Percentiles rank a stretch among this genome's conserved stretches.
phyloP scores from a whole-genome alignment of 352 stramenopile species.

The Pythium sukuiense region DNA sequence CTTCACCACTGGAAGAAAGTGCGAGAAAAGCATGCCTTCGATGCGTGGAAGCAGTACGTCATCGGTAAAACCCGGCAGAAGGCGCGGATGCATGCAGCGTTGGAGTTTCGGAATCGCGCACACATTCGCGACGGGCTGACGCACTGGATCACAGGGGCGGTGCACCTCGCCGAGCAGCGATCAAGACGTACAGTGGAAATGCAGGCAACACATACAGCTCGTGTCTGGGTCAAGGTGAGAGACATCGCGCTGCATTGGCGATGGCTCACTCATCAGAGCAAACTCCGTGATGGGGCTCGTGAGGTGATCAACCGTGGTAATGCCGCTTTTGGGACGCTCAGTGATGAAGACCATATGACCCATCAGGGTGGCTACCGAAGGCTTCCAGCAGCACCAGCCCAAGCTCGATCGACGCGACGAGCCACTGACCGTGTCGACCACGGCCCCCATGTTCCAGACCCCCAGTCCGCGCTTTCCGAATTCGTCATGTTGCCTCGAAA shows the following conservation, averaged over 20 bases:
- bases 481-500: slow-evolving; percentile 38
- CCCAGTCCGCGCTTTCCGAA: slow-evolving; percentile 20
- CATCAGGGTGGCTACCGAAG: not conserved
- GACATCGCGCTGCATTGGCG: slow-evolving; percentile 31
- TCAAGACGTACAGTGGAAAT: slow-evolving; percentile 23
- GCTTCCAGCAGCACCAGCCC: not conserved
- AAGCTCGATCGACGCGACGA: not conserved
- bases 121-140: slow-evolving; percentile 46
- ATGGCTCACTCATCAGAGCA: slow-evolving; percentile 23
- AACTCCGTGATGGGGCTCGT: not conserved
- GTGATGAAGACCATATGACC: not conserved
- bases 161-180: slow-evolving; percentile 40
- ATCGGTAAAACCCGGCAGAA: slow-evolving; percentile 33
- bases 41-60: slow-evolving; percentile 40
- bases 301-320: not conserved
- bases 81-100: slow-evolving; percentile 42
- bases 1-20: slow-evolving; percentile 60
- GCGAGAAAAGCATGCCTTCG: slow-evolving; percentile 34
- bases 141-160: slow-evolving; percentile 47
- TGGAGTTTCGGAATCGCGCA: slow-evolving; percentile 50
- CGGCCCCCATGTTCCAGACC: not conserved
- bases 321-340: not conserved
- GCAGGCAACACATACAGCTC: slow-evolving; percentile 23
- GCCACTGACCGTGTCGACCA: not conserved
- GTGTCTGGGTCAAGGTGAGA: slow-evolving; percentile 25